Conservation (phyloP, 495 filamentous ascomycete species). For the Daldinia loculata region DNA sequence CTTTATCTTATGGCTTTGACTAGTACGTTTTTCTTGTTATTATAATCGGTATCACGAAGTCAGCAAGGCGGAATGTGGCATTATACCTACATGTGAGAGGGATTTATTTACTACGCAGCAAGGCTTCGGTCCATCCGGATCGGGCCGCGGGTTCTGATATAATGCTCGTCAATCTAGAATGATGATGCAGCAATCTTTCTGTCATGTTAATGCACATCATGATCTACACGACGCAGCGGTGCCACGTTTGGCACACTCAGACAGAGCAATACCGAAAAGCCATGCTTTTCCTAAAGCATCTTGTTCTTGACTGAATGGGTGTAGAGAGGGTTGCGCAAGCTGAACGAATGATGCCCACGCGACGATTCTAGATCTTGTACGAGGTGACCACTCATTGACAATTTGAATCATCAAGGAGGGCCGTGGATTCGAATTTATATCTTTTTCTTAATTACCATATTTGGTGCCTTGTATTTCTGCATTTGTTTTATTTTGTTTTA, state of each 20-base stretch:
- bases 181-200: slow-evolving; percentile 30
- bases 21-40: background rate
- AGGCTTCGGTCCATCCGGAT: slow-evolving; percentile 27
- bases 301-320: slow-evolving; percentile 21
- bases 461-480: background rate
- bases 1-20: background rate
- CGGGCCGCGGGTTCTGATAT: slow-evolving; percentile 30
- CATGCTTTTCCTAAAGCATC: slow-evolving; percentile 34
- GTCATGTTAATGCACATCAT: slow-evolving; percentile 43
- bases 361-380: slow-evolving; percentile 41
- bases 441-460: background rate
- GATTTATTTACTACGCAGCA: background rate
- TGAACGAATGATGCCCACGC: slow-evolving; percentile 31
- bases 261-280: slow-evolving; percentile 29
- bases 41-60: slow-evolving; percentile 18
- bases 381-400: slow-evolving; percentile 39
- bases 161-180: slow-evolving; percentile 33
- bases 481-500: background rate
- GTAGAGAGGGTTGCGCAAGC: slow-evolving; percentile 33
- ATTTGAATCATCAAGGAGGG: slow-evolving; percentile 4
- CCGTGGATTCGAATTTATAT: background rate
- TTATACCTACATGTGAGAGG: background rate
- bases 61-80: background rate
- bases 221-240: slow-evolving; percentile 42
- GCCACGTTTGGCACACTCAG: slow-evolving; percentile 40